These are phyloP conservation scores for Amphirosellinia nigrospora DNA, from an alignment of 495 filamentous ascomycete genomes.

Conservation along the genomic window DNA sequence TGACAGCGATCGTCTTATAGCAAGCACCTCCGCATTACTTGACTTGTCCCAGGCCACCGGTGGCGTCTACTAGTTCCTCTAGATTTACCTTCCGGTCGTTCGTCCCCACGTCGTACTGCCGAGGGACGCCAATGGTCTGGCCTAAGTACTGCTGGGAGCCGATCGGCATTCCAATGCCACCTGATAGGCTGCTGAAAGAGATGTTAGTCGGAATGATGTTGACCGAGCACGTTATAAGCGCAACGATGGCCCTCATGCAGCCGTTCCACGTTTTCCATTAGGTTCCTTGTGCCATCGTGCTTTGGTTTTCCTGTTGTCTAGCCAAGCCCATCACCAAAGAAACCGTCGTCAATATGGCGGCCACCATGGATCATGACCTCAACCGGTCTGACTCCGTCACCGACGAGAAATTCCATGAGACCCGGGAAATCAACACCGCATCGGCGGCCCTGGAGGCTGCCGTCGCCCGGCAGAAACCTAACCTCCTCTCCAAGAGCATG, in stretches of 20 bases:
- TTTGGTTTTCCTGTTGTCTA: not conserved
- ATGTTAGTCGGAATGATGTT: conserved; percentile 4
- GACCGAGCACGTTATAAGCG: conserved; percentile 13
- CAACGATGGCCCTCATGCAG: conserved; percentile 1
- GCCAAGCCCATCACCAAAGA: not conserved
- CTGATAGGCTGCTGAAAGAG: not conserved
- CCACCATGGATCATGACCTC: not conserved
- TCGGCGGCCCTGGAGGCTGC: conserved; percentile 50
- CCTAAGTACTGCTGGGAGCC: not conserved
- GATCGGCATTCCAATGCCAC: not conserved
- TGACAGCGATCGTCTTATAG: not conserved
- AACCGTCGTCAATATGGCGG: conserved; percentile 49
- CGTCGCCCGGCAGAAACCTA: conserved; percentile 49
- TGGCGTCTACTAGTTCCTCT: not conserved
- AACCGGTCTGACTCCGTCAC: conserved; percentile 12
- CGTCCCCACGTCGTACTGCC: conserved; percentile 1
- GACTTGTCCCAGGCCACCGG: not conserved
- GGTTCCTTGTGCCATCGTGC: not conserved
- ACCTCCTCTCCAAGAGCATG: conserved; percentile 51
- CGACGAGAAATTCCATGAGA: conserved; percentile 21
- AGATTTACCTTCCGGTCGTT: not conserved
- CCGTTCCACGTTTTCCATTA: not conserved
- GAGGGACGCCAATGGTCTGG: not conserved
- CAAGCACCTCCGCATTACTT: not conserved
- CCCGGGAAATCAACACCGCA: conserved; percentile 33